Evolutionary conservation across 2,329 filamentous ascomycete species (phyloP).

Genomic region (Cladosporium colombiae): DNA sequence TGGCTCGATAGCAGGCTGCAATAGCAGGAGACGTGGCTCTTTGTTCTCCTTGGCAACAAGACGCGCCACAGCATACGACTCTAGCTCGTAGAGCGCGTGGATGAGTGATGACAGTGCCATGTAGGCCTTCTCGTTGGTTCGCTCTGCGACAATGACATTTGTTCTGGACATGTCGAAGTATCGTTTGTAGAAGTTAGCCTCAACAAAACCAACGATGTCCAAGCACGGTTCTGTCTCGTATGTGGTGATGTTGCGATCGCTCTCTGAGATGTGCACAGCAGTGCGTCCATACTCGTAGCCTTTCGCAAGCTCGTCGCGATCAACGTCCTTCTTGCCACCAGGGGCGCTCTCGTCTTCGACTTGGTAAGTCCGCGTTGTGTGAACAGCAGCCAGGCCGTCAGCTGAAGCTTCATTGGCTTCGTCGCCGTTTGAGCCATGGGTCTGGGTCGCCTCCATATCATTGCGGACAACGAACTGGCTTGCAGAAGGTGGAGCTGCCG

Average conservation of each 20-base stretch:
- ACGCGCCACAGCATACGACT: constrained; percentile 82
- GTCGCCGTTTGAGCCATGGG: constrained; percentile 37
- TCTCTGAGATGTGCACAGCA: constrained; percentile 83
- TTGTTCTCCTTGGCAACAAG: constrained; percentile 83
- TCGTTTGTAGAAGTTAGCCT: constrained; percentile 64
- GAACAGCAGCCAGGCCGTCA: constrained; percentile 66
- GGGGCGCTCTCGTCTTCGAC: constrained; percentile 72
- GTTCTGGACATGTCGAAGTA: constrained; percentile 83
- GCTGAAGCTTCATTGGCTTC: constrained; percentile 37
- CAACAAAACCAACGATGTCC: constrained; percentile 84
- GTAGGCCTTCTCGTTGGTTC: constrained; percentile 76
- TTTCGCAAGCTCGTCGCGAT: constrained; percentile 81
- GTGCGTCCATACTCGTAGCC: constrained; percentile 93
- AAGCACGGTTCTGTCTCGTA: constrained; percentile 75
- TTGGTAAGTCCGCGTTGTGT: constrained; percentile 75
- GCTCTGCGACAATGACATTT: constrained; percentile 74
- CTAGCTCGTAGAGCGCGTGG: constrained; percentile 80
- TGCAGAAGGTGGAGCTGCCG: constrained; percentile 72
- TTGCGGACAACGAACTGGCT: constrained; percentile 69
- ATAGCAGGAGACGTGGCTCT: constrained; percentile 72
- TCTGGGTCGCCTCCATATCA: constrained; percentile 55
- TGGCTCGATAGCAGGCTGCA: constrained; percentile 76
- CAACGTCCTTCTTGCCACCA: constrained; percentile 79
- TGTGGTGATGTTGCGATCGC: constrained; percentile 85
- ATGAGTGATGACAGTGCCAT: constrained; percentile 87